Percentiles rank a stretch among this genome's conserved stretches.
Conservation (phyloP, 345 rosid genomes). For the Eucalyptus tenuipes region DNA sequence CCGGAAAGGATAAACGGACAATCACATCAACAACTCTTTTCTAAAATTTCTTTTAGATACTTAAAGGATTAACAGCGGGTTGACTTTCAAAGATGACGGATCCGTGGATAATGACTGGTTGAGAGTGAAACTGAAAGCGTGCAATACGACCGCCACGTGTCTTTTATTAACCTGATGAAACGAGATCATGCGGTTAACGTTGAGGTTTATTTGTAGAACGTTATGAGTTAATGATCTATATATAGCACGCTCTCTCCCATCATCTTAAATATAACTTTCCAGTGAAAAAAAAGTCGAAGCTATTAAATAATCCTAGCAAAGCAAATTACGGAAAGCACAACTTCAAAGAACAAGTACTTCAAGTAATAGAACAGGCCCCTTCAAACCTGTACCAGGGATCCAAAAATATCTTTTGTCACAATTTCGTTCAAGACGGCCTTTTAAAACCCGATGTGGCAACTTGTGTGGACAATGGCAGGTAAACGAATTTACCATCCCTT, state of each 20-base stretch:
- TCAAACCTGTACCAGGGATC: no score
- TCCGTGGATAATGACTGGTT: fast-evolving
- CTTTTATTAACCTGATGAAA: neutral
- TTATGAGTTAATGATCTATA: no score
- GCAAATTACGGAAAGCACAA: no score
- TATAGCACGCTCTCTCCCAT: neutral
- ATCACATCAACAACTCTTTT: neutral
- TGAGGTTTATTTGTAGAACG: neutral
- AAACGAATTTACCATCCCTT: no score
- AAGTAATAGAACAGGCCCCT: no score
- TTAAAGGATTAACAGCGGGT: neutral
- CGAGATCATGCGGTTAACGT: neutral
- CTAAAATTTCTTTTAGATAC: neutral
- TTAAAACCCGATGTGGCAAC: no score
- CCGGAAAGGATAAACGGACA: neutral
- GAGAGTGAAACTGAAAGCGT: neutral
- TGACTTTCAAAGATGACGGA: neutral
- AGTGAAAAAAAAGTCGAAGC: no score
- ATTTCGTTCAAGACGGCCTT: no score
- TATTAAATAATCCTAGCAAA: no score
- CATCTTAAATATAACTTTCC: neutral
- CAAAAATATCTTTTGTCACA: no score
- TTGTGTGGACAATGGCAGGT: no score
- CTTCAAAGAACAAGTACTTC: no score
- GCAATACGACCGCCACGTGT: neutral